Percentiles rank a stretch among this genome's conserved stretches.
phyloP scores from a whole-genome alignment of 176 grass and related monocot species.

The Chloris gayana region DNA sequence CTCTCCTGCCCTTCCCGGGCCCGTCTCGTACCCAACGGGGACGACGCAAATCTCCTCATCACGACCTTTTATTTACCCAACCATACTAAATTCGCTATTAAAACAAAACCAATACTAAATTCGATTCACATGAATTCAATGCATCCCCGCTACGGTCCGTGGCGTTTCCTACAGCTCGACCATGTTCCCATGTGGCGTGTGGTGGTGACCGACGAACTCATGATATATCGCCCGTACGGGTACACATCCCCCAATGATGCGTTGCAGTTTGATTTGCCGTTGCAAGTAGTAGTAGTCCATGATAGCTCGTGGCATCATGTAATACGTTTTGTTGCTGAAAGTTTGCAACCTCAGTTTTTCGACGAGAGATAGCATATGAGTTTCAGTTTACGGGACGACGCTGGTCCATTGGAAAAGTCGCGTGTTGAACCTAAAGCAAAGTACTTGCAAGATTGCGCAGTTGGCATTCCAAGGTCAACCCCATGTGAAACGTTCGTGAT shows the following conservation, averaged over 20 bases:
- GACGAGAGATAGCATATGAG: too few species aligned
- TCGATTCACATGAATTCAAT: neutral
- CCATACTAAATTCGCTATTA: neutral
- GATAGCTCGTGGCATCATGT: too few species aligned
- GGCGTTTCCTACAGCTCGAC: neutral
- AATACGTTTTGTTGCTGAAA: too few species aligned
- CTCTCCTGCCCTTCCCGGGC: too few species aligned
- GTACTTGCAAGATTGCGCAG: neutral
- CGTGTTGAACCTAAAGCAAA: neutral
- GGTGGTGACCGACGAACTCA: neutral
- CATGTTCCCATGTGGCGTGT: neutral
- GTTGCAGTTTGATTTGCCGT: too few species aligned
- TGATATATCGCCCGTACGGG: too few species aligned
- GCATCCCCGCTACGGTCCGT: neutral
- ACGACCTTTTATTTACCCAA: neutral
- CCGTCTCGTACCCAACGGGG: neutral
- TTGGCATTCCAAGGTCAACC: neutral
- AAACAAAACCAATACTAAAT: too few species aligned
- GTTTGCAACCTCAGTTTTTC: too few species aligned
- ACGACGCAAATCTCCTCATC: neutral
- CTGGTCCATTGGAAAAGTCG: neutral
- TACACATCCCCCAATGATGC: too few species aligned
- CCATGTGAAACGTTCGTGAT: neutral
- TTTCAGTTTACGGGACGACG: too few species aligned
- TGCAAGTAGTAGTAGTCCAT: too few species aligned